These are phyloP conservation scores for Stagonosporopsis rhizophila DNA, from an alignment of 2,329 filamentous ascomycete genomes.

Conservation along the genomic window DNA sequence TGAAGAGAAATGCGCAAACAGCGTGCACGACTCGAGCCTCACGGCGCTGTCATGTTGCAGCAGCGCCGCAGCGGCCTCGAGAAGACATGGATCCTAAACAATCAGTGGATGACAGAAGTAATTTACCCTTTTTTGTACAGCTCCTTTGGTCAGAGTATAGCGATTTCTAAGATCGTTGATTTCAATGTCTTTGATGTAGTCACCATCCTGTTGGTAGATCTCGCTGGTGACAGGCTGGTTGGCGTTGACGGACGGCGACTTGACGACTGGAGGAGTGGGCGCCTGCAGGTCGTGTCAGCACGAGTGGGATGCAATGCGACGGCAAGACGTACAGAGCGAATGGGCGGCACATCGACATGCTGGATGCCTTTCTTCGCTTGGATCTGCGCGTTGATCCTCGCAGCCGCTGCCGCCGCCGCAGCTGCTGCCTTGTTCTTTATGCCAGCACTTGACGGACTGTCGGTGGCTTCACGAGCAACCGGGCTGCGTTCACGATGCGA, in stretches of 20 bases:
- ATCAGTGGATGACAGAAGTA: constrained; percentile 74
- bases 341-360: constrained; percentile 86
- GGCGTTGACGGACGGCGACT: constrained; percentile 61
- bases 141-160: constrained; percentile 95
- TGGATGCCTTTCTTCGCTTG: constrained; percentile 80
- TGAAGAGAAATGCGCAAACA: constrained; percentile 46
- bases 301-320: neutral
- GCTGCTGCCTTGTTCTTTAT: constrained; percentile 68
- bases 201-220: constrained; percentile 93
- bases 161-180: constrained; percentile 97
- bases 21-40: constrained; percentile 31
- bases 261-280: constrained; percentile 59
- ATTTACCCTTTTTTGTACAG: constrained; percentile 99
- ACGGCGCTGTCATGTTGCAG: constrained; percentile 66
- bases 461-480: constrained; percentile 59
- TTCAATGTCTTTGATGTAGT: constrained; percentile 98
- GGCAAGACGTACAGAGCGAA: constrained; percentile 62
- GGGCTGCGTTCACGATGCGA: constrained; percentile 82
- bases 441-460: constrained; percentile 55
- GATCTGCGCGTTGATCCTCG: constrained; percentile 58
- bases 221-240: constrained; percentile 68
- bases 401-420: constrained; percentile 83
- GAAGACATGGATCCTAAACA: constrained; percentile 55
- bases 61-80: constrained; percentile 35
- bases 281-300: constrained; percentile 44